These are phyloP conservation scores for Caryopteris hybrid DNA, from an alignment of 305 asterid genomes.

Conservation along the genomic window DNA sequence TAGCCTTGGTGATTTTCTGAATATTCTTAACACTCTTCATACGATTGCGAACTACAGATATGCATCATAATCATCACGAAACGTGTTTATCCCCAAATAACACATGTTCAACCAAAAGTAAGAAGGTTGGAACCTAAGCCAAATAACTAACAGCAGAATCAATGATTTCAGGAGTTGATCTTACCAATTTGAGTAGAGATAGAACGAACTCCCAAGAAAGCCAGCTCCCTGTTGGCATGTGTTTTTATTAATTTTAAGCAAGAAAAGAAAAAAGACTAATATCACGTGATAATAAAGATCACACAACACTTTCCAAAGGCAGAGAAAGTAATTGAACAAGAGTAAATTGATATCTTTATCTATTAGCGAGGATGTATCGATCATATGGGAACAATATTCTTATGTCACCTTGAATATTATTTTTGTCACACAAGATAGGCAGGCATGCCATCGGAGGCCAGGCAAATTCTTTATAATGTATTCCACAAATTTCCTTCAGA, in stretches of 20 bases:
- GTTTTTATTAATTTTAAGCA: constrained; percentile 17
- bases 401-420: background rate
- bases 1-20: constrained; percentile 97
- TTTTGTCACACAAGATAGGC: background rate
- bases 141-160: background rate
- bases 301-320: background rate
- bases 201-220: constrained; percentile 57
- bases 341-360: background rate
- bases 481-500: background rate
- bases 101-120: constrained; percentile 1
- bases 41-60: constrained; percentile 57
- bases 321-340: background rate
- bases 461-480: background rate
- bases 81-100: constrained; percentile 7
- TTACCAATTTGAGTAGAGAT: constrained; percentile 88
- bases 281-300: background rate
- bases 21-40: constrained; percentile 95
- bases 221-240: constrained; percentile 54
- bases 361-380: background rate
- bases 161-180: constrained; percentile 5
- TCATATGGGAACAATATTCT: background rate
- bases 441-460: background rate
- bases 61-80: constrained; percentile 9
- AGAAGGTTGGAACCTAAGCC: background rate
- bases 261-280: background rate